Evolutionary conservation across 2,329 filamentous ascomycete species (phyloP).

Genomic region (Aspergillus quadricinctus): DNA sequence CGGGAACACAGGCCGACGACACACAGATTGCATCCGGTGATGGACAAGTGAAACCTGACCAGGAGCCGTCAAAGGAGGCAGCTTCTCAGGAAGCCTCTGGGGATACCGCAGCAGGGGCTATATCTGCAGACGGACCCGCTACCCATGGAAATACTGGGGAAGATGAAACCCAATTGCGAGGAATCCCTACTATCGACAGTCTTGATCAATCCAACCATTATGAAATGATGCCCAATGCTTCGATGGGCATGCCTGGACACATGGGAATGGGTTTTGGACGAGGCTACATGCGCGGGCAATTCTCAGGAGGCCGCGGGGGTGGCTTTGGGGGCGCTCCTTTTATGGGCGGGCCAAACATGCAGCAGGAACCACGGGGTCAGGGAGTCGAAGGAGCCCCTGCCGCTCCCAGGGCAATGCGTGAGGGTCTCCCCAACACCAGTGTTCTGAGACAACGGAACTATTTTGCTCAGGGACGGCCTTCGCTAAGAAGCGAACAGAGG

Average conservation of each 20-base stretch:
- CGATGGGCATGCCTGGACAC: conserved; percentile 22
- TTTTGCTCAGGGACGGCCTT: conserved; percentile 30
- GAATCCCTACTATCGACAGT: conserved; percentile 30
- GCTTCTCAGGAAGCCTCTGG: conserved; percentile 9
- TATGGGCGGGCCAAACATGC: conserved; percentile 26
- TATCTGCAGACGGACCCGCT: conserved; percentile 7
- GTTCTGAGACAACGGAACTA: conserved; percentile 59
- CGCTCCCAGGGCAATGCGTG: conserved; percentile 90
- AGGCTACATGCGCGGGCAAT: conserved; percentile 45
- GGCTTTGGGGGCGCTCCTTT: conserved; percentile 26
- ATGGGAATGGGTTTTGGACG: conserved; percentile 35
- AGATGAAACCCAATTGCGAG: conserved; percentile 22
- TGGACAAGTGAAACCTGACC: conserved; percentile 27
- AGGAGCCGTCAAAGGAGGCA: conserved; percentile 18
- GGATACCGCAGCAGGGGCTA: conserved; percentile 9
- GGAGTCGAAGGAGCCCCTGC: conserved; percentile 71
- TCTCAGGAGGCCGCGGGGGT: conserved; percentile 37
- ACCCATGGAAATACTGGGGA: conserved; percentile 10
- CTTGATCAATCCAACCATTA: conserved; percentile 22
- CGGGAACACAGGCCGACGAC: conserved; percentile 25
- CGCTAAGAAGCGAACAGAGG: conserved; percentile 24
- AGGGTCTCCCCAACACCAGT: conserved; percentile 79
- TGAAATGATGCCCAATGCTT: conserved; percentile 27
- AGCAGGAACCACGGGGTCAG: conserved; percentile 48
- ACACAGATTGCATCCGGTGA: conserved; percentile 32